Conservation (phyloP, 1,284 basidiomycete genomes). For the Coriolopsis trogii region DNA sequence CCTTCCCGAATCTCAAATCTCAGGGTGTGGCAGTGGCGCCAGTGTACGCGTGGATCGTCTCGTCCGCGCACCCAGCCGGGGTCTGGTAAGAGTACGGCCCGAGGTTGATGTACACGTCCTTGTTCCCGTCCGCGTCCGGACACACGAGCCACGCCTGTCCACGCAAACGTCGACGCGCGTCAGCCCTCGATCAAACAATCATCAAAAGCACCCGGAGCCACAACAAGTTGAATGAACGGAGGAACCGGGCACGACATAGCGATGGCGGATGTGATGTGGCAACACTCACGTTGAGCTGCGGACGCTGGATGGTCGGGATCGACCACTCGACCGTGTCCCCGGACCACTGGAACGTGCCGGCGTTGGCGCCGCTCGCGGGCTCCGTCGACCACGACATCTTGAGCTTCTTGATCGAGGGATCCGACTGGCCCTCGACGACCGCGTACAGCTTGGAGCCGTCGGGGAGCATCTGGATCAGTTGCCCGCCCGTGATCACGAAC, state of each 20-base stretch:
- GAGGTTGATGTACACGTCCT: conserved; percentile 56
- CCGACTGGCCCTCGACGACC: conserved; percentile 47
- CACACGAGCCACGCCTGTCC: conserved; percentile 55
- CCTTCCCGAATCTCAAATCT: conserved; percentile 1
- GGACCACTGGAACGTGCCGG: conserved; percentile 54
- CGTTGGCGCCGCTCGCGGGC: conserved; percentile 41
- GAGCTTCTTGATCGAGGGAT: conserved; percentile 51
- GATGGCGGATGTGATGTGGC: too few relatives aligned
- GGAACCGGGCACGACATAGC: neutral
- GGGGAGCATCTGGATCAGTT: conserved; percentile 51
- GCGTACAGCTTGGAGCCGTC: conserved; percentile 48
- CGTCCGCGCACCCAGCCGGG: conserved; percentile 60
- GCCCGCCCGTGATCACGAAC: conserved; percentile 56
- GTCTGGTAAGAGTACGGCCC: conserved; percentile 60
- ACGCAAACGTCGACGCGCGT: neutral
- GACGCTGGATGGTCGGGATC: conserved; percentile 46
- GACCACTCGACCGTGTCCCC: conserved; percentile 62
- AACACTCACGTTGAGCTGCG: conserved; percentile 54
- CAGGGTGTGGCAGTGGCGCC: conserved; percentile 43
- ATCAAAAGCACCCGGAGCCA: too few relatives aligned
- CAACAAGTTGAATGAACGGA: neutral
- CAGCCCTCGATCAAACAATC: neutral
- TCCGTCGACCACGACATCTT: conserved; percentile 51
- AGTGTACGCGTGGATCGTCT: conserved; percentile 67
- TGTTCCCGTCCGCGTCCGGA: conserved; percentile 51